Percentiles rank a stretch among this genome's conserved stretches.
phyloP scores from a whole-genome alignment of 1,284 basidiomycete species.

The Irpex rosettiformis region DNA sequence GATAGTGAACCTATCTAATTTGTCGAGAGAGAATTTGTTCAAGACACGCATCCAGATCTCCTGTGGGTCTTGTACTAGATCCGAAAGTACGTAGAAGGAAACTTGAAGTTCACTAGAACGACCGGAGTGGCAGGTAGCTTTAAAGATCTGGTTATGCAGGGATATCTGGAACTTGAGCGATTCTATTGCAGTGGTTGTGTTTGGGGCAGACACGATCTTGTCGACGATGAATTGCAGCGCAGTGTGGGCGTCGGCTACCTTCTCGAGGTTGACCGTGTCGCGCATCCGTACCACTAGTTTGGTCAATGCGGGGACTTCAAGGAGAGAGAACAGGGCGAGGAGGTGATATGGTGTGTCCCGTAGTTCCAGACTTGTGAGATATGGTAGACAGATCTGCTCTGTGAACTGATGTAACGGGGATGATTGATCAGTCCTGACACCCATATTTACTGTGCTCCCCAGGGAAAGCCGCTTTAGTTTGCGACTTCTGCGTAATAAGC shows the following conservation, averaged over 20 bases:
- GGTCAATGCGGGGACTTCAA: background rate
- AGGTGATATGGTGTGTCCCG: background rate
- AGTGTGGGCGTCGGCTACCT: background rate
- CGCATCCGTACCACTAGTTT: background rate
- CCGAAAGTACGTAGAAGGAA: background rate
- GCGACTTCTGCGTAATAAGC: background rate
- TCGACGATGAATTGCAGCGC: background rate
- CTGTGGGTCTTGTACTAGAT: background rate
- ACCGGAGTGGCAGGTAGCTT: background rate
- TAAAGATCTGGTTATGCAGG: background rate
- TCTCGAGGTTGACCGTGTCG: background rate
- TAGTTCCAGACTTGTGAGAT: background rate
- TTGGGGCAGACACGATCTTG: background rate
- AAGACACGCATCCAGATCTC: background rate
- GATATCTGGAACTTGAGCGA: background rate
- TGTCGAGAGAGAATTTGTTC: background rate
- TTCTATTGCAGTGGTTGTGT: background rate
- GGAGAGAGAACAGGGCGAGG: background rate
- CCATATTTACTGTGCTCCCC: background rate
- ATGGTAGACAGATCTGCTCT: background rate
- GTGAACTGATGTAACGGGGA: background rate
- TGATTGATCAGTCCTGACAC: background rate
- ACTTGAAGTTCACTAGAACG: background rate
- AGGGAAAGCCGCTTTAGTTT: background rate
- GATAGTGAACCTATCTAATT: background rate